Percentiles rank a stretch among this genome's conserved stretches.
These are phyloP conservation scores for Eremochloa ophiuroides DNA, from an alignment of 176 grass and related monocot species.

Conservation along the genomic window DNA sequence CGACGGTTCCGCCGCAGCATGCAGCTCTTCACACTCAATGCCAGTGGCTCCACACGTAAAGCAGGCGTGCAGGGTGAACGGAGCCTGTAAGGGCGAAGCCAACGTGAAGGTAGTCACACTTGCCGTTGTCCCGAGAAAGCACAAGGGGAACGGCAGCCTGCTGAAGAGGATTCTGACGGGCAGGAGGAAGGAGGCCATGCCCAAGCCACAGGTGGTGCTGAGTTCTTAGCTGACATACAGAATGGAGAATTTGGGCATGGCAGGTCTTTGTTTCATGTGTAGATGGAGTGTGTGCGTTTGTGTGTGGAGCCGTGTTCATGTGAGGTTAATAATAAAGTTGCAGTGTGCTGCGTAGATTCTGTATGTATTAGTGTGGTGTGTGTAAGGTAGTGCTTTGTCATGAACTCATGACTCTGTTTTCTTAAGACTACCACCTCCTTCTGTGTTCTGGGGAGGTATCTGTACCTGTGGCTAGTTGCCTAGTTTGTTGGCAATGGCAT, in stretches of 20 bases:
- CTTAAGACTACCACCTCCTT: neutral
- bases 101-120: constrained; percentile 32
- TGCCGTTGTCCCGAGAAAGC: constrained; percentile 35
- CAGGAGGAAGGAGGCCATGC: constrained; percentile 51
- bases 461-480: neutral
- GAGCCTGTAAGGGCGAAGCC: constrained; percentile 31
- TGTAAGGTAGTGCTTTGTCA: neutral
- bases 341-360: neutral
- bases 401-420: neutral
- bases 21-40: constrained; percentile 11
- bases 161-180: constrained; percentile 64
- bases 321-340: constrained; percentile 2
- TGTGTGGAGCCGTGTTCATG: neutral
- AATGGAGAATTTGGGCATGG: neutral
- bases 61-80: neutral
- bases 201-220: constrained; percentile 34
- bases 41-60: neutral
- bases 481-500: neutral
- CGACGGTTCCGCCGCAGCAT: neutral
- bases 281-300: constrained; percentile 1
- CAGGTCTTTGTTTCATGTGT: neutral
- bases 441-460: neutral
- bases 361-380: constrained; percentile 4
- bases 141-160: constrained; percentile 52
- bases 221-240: constrained; percentile 28